Percentiles rank a stretch among this genome's conserved stretches.
Conservation (phyloP, 768 basidiomycete genomes). For the Suillus lakei region DNA sequence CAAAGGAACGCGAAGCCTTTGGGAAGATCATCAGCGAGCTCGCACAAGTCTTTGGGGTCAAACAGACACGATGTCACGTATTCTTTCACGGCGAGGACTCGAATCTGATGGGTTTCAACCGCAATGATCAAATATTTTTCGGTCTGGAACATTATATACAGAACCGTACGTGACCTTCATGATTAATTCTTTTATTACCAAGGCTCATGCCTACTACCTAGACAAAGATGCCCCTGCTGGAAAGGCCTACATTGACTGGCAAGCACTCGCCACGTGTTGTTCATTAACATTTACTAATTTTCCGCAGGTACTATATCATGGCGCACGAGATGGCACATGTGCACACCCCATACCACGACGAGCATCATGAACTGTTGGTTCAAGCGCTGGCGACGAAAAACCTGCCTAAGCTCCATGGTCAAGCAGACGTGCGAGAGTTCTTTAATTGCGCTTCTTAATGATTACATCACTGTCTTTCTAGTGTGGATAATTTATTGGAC, state of each 20-base stretch:
- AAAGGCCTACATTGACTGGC: conserved; percentile 1
- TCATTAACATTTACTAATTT: not conserved
- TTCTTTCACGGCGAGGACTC: conserved; percentile 14
- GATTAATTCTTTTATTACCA: not conserved
- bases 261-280: not conserved
- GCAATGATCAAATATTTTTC: conserved; percentile 18
- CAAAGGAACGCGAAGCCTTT: conserved; percentile 11
- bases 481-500: no score
- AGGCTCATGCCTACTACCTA: not conserved
- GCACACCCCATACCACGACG: conserved; percentile 25
- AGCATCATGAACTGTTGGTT: conserved; percentile 29
- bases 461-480: not conserved
- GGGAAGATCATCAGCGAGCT: conserved; percentile 12
- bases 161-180: conserved; percentile 13
- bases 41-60: conserved; percentile 12
- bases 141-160: conserved; percentile 17
- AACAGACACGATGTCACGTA: conserved; percentile 13
- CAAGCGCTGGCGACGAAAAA: not conserved
- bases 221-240: not conserved
- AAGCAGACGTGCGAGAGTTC: not conserved
- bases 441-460: not conserved
- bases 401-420: not conserved
- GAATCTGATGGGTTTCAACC: conserved; percentile 24
- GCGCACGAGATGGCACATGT: conserved; percentile 34
- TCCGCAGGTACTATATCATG: conserved; percentile 32